Percentiles rank a stretch among this genome's conserved stretches.
Conservation (phyloP, 2,329 filamentous ascomycete genomes). For the Stachybotrys elegans region DNA sequence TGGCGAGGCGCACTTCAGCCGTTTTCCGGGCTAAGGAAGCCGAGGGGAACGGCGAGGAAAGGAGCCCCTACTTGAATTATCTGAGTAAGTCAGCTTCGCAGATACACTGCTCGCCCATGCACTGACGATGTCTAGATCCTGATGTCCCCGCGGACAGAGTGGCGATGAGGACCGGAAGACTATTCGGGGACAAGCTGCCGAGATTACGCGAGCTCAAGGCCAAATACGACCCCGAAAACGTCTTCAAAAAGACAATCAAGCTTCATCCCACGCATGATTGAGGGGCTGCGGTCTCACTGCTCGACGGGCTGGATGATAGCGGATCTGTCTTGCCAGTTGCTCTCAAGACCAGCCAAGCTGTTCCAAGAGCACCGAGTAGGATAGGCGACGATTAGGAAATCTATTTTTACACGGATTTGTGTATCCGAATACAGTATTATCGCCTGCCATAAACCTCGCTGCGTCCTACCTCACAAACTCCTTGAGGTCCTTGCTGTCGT, state of each 20-base stretch:
- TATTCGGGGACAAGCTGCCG: constrained; percentile 23
- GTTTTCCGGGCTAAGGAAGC: neutral
- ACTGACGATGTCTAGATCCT: neutral
- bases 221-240: constrained; percentile 26
- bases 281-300: no score
- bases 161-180: neutral
- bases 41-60: neutral
- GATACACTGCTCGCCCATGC: no score
- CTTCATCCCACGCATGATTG: no score
- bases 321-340: no score
- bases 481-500: constrained; percentile 53
- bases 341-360: no score
- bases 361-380: no score
- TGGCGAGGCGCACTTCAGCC: neutral
- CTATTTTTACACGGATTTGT: no score
- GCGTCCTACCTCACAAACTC: constrained; percentile 43
- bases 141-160: neutral
- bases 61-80: neutral
- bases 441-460: neutral
- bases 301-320: no score
- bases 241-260: constrained; percentile 22
- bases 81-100: neutral
- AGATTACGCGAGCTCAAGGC: constrained; percentile 25
- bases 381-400: no score
- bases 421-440: no score